Conservation (phyloP, 805 yeast genomes). For the Saccharomyces jurei region DNA sequence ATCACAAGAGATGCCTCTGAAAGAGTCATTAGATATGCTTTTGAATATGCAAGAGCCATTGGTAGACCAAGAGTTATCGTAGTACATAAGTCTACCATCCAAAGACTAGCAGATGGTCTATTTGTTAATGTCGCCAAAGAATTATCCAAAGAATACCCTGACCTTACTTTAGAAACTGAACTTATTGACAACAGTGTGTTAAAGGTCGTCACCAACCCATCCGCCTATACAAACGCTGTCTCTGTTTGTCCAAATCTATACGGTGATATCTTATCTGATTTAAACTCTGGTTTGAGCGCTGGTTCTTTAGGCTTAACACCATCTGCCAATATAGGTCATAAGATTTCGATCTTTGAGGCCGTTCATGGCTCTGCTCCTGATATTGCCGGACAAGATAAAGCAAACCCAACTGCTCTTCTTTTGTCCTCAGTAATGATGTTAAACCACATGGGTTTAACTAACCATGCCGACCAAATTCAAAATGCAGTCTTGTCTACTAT, state of each 20-base stretch:
- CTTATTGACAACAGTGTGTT: conserved; percentile 92
- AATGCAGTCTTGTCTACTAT: conserved; percentile 77
- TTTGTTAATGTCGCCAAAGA: conserved; percentile 89
- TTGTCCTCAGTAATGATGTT: conserved; percentile 98
- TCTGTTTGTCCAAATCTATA: conserved; percentile 97
- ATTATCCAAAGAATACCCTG: conserved; percentile 87
- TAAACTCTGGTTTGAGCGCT: conserved; percentile 86
- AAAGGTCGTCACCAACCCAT: conserved; percentile 82
- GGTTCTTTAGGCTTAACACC: conserved; percentile 99
- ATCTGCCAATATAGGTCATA: conserved; percentile 98
- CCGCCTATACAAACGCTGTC: conserved; percentile 76
- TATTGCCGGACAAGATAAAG: conserved; percentile 97
- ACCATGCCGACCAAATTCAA: conserved; percentile 79
- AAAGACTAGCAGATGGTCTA: conserved; percentile 96
- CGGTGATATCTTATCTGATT: conserved; percentile 98
- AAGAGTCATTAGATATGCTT: conserved; percentile 93
- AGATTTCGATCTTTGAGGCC: conserved; percentile 96
- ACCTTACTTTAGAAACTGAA: conserved; percentile 72
- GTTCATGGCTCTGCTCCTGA: conserved; percentile 99
- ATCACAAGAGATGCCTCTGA: conserved; percentile 95
- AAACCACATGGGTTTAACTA: conserved; percentile 90
- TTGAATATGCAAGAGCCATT: conserved; percentile 87
- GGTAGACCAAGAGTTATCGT: conserved; percentile 83
- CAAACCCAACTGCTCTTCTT: conserved; percentile 96
- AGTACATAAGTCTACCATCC: conserved; percentile 97